These are phyloP conservation scores for Chlorella ohadii DNA, from an alignment of 139 green algal genomes.

Conservation along the genomic window DNA sequence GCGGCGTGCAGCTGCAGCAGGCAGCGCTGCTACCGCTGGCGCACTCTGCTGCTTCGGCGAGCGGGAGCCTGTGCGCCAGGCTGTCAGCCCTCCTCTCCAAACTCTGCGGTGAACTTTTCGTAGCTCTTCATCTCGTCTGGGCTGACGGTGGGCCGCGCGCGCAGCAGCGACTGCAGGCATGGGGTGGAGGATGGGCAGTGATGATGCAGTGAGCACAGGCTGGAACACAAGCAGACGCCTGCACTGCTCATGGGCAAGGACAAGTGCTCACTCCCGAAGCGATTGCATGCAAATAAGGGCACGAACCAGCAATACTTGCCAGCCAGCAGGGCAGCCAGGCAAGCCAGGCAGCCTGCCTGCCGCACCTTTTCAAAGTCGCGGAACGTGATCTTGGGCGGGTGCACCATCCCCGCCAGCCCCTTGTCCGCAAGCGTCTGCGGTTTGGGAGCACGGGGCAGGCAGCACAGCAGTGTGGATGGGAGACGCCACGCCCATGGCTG, in stretches of 20 bases:
- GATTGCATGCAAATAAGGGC: too few species aligned
- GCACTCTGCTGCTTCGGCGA: too few species aligned
- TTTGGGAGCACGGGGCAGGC: not conserved
- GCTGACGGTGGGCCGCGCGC: conserved; percentile 93
- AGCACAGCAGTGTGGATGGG: too few species aligned
- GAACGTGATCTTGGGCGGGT: conserved; percentile 81
- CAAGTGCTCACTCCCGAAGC: too few species aligned
- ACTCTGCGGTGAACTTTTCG: conserved; percentile 86
- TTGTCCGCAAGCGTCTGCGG: conserved; percentile 85
- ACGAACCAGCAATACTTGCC: too few species aligned
- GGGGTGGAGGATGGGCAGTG: too few species aligned
- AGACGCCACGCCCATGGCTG: too few species aligned
- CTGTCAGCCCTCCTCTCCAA: conserved; percentile 23
- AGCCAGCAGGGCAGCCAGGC: not conserved
- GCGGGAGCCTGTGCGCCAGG: not conserved
- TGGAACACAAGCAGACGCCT: too few species aligned
- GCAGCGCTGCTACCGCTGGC: too few species aligned
- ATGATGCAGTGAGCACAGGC: too few species aligned
- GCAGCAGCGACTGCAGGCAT: conserved; percentile 62
- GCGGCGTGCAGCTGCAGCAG: too few species aligned
- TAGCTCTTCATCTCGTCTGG: conserved; percentile 87
- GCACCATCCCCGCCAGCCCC: conserved; percentile 59
- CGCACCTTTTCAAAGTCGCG: conserved; percentile 87
- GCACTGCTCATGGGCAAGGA: too few species aligned
- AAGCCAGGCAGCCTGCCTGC: not conserved